Evolutionary conservation across 805 yeast species (phyloP), one percentile per base, ranked within the genome.

Genomic region (Saccharomycodes ludwigii): DNA sequence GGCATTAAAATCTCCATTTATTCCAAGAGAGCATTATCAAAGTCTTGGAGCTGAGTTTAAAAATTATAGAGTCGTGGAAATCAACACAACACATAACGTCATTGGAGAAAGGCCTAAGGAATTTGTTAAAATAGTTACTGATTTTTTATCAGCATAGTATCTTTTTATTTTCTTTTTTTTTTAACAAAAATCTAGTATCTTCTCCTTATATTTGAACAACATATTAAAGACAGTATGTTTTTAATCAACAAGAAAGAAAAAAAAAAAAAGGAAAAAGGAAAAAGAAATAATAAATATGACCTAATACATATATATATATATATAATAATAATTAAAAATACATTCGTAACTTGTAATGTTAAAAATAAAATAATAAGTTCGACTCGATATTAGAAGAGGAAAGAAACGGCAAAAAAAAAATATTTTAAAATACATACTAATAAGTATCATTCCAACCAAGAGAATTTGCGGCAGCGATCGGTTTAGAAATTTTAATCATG

Each of bases 391-490:
- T 8, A 25, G 2, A 6, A 20, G n/a, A 24, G 2, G n/a, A 13
- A 10, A 15, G 3, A 16, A 13, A 17, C 5, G n/a, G 5, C 17
- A 28, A 19, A 18, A 13, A 28, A 8, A 28, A 20, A 22, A 28
- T 26, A 18, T 18, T 13, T 31, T 21, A 20, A 15, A 27, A 6
- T 27, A 21, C 16, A 16, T 16, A 20, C 21, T 22, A 24, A 48
- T 44, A 61, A 30, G 48, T 32, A 30, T 45, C 54, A 32, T 43
- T 54, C 86, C 86, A 78, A 21, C 86, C 86, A 37, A 78, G 59
- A 2, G 88, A 76, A 49, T 75, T 78, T 38, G 72, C 71, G 3
- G 78, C 66, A 34, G 76, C 74, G 22, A 76, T 76, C 8, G 88
- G 88, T 34, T 67, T 70, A 6, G 82, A 74, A 24, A 78, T 78